Evolutionary conservation across 768 basidiomycete genomes (phyloP).

Genomic region (Ramaria rubella): DNA sequence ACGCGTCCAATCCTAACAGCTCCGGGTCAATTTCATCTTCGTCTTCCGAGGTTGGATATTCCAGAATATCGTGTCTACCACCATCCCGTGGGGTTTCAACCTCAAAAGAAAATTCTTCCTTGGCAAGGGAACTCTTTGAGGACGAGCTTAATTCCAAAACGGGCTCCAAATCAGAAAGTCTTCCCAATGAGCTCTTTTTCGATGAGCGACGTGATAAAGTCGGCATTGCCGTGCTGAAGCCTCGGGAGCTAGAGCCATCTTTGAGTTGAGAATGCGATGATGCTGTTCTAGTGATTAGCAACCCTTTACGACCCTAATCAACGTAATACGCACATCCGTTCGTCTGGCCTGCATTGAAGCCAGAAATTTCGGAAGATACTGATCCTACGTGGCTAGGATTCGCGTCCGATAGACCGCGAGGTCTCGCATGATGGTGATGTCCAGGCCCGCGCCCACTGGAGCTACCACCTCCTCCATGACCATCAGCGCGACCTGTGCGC

Average conservation of each 20-base stretch:
- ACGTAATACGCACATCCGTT: slow-evolving; percentile 4
- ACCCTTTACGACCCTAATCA: neutral
- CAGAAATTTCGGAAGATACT: neutral
- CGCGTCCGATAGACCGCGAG: slow-evolving; percentile 21
- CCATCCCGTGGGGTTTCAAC: neutral
- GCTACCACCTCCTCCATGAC: slow-evolving; percentile 12
- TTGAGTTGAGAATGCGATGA: neutral
- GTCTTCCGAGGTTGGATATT: neutral
- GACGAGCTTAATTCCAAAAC: neutral
- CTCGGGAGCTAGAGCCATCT: neutral
- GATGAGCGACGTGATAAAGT: slow-evolving; percentile 4
- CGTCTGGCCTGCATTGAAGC: neutral
- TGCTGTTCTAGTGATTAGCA: neutral
- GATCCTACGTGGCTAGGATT: slow-evolving; percentile 2
- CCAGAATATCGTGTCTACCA: neutral
- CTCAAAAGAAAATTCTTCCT: neutral
- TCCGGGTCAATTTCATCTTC: slow-evolving; percentile 6
- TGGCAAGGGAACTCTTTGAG: neutral
- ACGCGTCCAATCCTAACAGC: slow-evolving; percentile 2
- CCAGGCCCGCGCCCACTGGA: slow-evolving; percentile 1
- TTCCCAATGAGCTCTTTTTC: slow-evolving; percentile 3
- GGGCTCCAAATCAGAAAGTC: neutral
- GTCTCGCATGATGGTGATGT: slow-evolving; percentile 19
- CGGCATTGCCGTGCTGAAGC: neutral
- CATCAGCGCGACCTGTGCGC: slow-evolving; percentile 15